A percentile compares a stretch with the other conserved stretches of the same genome.
phyloP scores from a whole-genome alignment of 2,329 filamentous ascomycete genomes.

The Akanthomyces dipterigenus region DNA sequence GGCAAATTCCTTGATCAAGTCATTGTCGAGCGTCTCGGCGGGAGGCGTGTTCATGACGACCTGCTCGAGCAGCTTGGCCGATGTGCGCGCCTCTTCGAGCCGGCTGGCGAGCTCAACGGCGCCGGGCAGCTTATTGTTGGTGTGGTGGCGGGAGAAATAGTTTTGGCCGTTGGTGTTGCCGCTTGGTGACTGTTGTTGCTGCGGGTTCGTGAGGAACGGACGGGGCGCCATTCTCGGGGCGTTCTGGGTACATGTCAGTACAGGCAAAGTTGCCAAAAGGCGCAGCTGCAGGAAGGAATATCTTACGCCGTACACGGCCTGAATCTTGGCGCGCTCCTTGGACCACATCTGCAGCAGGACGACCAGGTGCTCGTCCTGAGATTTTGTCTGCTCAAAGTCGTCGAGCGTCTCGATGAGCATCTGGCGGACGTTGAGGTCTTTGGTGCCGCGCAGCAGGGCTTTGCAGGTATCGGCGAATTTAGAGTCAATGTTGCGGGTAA shows the following conservation, averaged over 20 bases:
- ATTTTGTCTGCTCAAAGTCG: constrained; percentile 64
- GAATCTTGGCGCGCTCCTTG: constrained; percentile 69
- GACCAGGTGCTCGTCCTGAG: constrained; percentile 65
- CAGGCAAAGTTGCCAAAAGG: too few species aligned
- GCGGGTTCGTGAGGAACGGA: not conserved
- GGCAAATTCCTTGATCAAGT: constrained; percentile 88
- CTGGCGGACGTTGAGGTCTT: constrained; percentile 72
- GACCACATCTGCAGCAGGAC: constrained; percentile 79
- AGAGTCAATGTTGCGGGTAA: constrained; percentile 83
- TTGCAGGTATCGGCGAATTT: constrained; percentile 75
- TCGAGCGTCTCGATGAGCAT: constrained; percentile 84
- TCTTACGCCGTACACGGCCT: constrained; percentile 44
- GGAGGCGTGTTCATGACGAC: constrained; percentile 80
- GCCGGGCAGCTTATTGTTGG: constrained; percentile 49
- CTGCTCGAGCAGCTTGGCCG: constrained; percentile 86
- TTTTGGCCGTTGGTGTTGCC: constrained; percentile 38
- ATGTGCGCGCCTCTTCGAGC: constrained; percentile 84
- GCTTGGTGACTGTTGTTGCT: constrained; percentile 7
- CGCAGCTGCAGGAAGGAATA: too few species aligned
- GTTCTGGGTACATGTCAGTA: not conserved
- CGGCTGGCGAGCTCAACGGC: constrained; percentile 73
- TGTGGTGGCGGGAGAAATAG: constrained; percentile 48
- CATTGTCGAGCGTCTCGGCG: constrained; percentile 68
- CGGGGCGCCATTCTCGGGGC: constrained; percentile 1
- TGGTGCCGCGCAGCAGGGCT: constrained; percentile 62